These are phyloP conservation scores for Solanum ossicruentum DNA, from an alignment of 257 asterid genomes.

Conservation along the genomic window DNA sequence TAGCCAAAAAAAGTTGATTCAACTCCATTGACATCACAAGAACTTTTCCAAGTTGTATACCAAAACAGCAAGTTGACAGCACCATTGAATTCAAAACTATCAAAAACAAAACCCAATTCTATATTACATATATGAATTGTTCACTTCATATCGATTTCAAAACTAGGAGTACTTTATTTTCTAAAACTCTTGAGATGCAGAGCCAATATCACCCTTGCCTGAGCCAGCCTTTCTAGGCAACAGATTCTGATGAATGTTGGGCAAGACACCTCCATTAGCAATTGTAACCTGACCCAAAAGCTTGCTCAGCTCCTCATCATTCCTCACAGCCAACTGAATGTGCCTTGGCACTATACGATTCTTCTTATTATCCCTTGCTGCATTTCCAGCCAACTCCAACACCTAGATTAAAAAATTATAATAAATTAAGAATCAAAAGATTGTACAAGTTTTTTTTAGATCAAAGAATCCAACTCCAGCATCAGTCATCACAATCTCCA, in stretches of 20 bases:
- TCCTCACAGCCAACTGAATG: slow-evolving; percentile 4
- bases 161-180: background rate
- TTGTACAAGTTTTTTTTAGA: background rate
- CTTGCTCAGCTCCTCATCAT: slow-evolving; percentile 6
- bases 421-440: background rate
- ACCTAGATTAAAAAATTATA: background rate
- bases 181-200: slow-evolving; percentile 8
- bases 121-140: background rate
- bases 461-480: background rate
- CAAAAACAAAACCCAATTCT: background rate
- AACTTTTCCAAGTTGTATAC: background rate
- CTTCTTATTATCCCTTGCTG: slow-evolving; percentile 7
- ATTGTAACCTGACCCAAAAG: slow-evolving; percentile 1
- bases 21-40: background rate
- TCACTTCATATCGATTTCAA: background rate
- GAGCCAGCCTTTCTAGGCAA: slow-evolving; percentile 2
- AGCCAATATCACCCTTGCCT: background rate
- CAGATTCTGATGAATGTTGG: slow-evolving; percentile 1
- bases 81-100: background rate
- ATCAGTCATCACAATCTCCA: background rate
- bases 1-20: background rate
- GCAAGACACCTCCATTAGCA: slow-evolving; percentile 6
- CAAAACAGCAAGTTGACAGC: background rate
- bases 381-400: slow-evolving; percentile 5
- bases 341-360: slow-evolving; percentile 1